Base-by-base conservation (phyloP, 164 flowering plant genomes). In the Liquidambar formosana region DNA sequence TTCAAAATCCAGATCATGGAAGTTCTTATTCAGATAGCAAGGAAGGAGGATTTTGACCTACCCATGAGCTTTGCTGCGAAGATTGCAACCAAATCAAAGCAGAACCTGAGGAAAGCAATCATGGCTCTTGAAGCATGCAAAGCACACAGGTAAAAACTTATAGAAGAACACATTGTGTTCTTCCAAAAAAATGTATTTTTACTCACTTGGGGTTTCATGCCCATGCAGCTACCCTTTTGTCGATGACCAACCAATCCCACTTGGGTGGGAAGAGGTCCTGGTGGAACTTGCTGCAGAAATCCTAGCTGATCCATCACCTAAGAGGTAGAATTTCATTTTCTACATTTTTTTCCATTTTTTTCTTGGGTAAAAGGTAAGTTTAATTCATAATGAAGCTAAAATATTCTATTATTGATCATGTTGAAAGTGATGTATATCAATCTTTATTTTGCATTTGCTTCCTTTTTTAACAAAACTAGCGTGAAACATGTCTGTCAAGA, bases 81-180 rank as follows among this genome's bases (percentile, higher is more conserved):
- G 72, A 84, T 90, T 70, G 91, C 95, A 41, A 72, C 83, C 49
- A 88, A 85, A 67, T 81, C 92, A 46, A 88, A 86, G 81, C 89
- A 84, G 67, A 85, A 88, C 69, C 63, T 86, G 64, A 79, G 95
- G 70, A 77, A 77, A 78, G 95, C 95, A 72, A 83, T 88, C 62
- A 86, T 88, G 95, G 91, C 89, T 57, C 91, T 90, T 67, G 95
- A 90, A 86, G 91, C 91, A 47, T 86, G 95, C 86, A 90, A 81
- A 81, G 82, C 87, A 52, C 84, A 88, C 87, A 86, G 83, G 95
- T 90, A 76, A 72, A 80, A 22, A 44, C 47, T 18, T 23, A 38
- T 52, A 48, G 16, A 38, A 5, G 12, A 51, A 25, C 41, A 45
- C 15, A 62, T 44, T 33, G 5, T 28, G 21, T 22, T 8, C 44